Base-by-base conservation (phyloP, 2,329 filamentous ascomycete genomes). In the Beauveria medogensis region DNA sequence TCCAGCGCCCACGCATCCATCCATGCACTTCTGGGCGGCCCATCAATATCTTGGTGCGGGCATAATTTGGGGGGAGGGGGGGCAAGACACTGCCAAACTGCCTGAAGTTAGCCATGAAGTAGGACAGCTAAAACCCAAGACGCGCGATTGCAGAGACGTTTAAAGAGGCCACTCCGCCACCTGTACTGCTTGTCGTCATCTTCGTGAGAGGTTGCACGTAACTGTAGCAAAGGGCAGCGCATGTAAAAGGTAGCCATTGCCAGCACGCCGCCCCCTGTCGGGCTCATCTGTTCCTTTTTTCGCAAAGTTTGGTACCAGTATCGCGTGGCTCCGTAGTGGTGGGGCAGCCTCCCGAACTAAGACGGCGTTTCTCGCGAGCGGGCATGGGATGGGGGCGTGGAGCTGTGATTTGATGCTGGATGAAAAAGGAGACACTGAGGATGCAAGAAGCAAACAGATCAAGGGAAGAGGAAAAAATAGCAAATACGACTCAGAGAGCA, bases 371-470 rank as follows among this genome's bases (percentile, higher is more conserved):
- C 50, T 59, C 37, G 40, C 47, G 40, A 43, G 40, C 34, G 34
- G 22, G 37, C 16, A 55, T 30, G 40, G 52, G 40, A 37, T 37
- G 34, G 34, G 34, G 52, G 52, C 52, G 47, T 52, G 46, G 57
- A 46, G 26, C 48, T 59, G 26, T 59, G 56, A 46, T 59, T 59
- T 52, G 48, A 53, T 52, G 56, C 22, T 46, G 37, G 10, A 37
- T 34, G 43, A 58, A 51, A 51, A 28, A 41, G 18, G 34, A 51
- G 55, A 30, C n/a, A 26, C 10, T 6, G 26, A 48, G 24, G 55
- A 28, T 20, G 4, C 18, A 46, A 41, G 22, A 58, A 22, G 40
- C 20, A 48, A 41, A 20, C 22, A 30, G 24, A 30, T 37, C 41
- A 40, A 41, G n/a, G 16, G 24, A 24, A 28, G 28, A 47, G 26